These are phyloP conservation scores for Symbiodinium natans DNA, from an alignment of 73 alveolate species.

Conservation along the genomic window DNA sequence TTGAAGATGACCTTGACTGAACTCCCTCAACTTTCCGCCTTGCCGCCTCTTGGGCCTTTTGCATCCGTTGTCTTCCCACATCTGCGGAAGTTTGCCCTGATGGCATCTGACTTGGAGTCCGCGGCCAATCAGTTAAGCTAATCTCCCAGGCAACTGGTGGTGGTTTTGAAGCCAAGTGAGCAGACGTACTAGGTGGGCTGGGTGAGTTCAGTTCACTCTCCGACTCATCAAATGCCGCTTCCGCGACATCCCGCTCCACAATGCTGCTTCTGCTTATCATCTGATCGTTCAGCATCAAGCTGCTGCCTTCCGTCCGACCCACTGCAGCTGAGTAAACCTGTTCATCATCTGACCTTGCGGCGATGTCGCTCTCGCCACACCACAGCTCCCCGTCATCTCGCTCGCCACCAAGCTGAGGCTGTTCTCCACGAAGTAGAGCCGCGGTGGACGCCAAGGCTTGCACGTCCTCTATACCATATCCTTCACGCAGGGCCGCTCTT, in stretches of 20 bases:
- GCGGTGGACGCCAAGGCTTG: background rate
- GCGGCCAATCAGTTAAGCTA: constrained; percentile 1
- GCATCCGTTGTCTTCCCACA: background rate
- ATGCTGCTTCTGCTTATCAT: background rate
- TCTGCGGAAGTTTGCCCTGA: background rate
- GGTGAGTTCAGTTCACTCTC: background rate
- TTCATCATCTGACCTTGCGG: background rate
- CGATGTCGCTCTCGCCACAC: background rate
- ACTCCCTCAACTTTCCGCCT: background rate
- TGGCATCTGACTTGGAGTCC: background rate
- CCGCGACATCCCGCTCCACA: background rate
- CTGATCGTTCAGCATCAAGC: background rate
- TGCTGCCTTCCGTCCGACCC: background rate
- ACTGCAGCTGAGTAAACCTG: background rate
- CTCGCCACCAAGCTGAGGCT: background rate
- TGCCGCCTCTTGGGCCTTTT: constrained; percentile 22
- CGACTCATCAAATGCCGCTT: background rate
- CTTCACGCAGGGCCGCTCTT: background rate
- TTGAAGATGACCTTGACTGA: background rate
- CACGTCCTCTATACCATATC: background rate
- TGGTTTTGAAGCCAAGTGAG: background rate
- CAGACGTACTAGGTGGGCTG: background rate
- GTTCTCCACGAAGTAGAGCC: constrained; percentile 27
- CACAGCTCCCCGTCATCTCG: background rate
- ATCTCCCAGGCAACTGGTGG: constrained; percentile 15